Conservation (phyloP, 441 rosid species). For the Geranium incanum region DNA sequence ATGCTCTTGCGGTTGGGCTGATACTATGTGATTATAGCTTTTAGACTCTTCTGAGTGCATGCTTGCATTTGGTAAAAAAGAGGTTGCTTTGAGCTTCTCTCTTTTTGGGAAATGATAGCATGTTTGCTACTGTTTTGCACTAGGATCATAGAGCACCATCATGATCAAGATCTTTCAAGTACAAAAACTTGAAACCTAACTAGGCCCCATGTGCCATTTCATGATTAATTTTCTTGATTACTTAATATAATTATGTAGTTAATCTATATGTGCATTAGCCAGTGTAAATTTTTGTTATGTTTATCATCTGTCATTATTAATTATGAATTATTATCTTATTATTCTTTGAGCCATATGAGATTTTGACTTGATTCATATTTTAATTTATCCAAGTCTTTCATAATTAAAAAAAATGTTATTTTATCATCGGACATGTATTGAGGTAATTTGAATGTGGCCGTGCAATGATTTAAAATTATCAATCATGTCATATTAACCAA, state of each 20-base stretch:
- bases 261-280: not conserved
- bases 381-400: no score
- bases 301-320: not conserved
- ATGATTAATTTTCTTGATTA: not conserved
- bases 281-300: not conserved
- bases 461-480: no score
- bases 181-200: not conserved
- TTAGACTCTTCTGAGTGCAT: no score
- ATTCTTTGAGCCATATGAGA: not conserved
- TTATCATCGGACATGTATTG: no score
- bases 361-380: no score
- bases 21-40: not conserved
- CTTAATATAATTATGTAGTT: not conserved
- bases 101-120: not conserved
- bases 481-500: no score
- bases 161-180: not conserved
- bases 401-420: no score
- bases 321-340: not conserved
- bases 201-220: not conserved
- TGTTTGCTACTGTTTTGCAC: not conserved
- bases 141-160: not conserved
- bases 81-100: not conserved
- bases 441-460: no score
- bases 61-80: no score
- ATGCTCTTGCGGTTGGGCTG: conserved; percentile 21